Evolutionary conservation across 139 green algal species (phyloP).

Genomic region (Zygnema circumcarinatum): DNA sequence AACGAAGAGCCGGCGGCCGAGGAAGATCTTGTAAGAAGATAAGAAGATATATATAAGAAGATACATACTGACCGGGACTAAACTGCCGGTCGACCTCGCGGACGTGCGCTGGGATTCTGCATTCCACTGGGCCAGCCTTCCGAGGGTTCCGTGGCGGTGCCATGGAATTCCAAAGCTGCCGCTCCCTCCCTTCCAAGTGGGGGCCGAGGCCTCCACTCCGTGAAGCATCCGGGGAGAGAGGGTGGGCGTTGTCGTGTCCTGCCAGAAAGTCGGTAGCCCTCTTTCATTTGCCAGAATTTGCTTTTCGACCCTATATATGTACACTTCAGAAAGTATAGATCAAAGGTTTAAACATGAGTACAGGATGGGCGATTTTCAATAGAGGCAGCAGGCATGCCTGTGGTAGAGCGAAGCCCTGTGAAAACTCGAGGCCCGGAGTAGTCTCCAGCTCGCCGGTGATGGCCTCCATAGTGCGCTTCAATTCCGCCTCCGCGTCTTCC

Average conservation of each 20-base stretch:
- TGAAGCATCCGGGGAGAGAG: neutral
- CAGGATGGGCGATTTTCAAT: too few relatives aligned
- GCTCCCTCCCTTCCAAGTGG: neutral
- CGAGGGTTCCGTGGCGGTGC: neutral
- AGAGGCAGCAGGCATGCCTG: too few relatives aligned
- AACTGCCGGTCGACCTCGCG: neutral
- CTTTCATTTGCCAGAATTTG: too few relatives aligned
- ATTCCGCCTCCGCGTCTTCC: conserved; percentile 27
- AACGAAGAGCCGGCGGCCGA: too few relatives aligned
- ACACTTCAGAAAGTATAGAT: too few relatives aligned
- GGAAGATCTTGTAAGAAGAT: too few relatives aligned
- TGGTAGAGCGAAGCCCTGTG: neutral
- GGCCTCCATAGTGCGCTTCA: neutral
- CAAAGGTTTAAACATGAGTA: too few relatives aligned
- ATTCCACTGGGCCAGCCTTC: neutral
- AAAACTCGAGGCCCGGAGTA: neutral
- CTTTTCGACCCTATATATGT: too few relatives aligned
- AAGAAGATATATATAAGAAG: too few relatives aligned
- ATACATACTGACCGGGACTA: too few relatives aligned
- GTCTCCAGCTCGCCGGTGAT: neutral
- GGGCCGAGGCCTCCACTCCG: neutral
- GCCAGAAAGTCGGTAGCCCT: too few relatives aligned
- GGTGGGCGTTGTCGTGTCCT: neutral
- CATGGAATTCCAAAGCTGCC: neutral
- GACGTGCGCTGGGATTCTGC: neutral